Base-by-base conservation (phyloP, 495 filamentous ascomycete species). In the Talaromyces borbonicus region DNA sequence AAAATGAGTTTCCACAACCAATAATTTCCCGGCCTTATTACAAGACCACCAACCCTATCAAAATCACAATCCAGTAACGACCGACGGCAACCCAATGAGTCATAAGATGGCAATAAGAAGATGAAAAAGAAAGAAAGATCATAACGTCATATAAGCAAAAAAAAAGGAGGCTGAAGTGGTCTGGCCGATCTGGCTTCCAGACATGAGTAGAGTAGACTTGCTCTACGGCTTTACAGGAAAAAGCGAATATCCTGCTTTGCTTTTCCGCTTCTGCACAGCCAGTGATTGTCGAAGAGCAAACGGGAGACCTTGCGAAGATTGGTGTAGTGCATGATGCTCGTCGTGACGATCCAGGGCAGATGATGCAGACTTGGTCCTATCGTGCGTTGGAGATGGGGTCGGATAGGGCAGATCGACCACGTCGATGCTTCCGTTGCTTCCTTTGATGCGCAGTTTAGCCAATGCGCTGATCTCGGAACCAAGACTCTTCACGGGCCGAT, bases 211-310 rank as follows among this genome's bases (percentile, higher is more conserved):
- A 43, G 27, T 19, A 43, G 15, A 43, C n/a, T n/a, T 24, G 22
- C 11, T 26, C 26, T 41, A 41, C 26, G 24, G 38, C 19, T 53
- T 48, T 15, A 64, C 51, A 6, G 67, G 68, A 47, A 72, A 72
- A 47, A 72, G 64, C 35, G 68, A 72, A 51, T 72, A 72, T 15
- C 66, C 69, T 14, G 63, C 52, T 18, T 59, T 60, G 41, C 66
- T 60, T 52, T 50, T 59, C 51, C 60, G 62, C 50, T 55, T 61
- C 14, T 33, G 61, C 50, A 40, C 53, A 48, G 12, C 27, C 22
- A 31, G 33, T 8, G 24, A 30, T 41, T 27, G 37, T 29, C 35
- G 37, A 18, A 26, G 11, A 15, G 47, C 46, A 37, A 41, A 42
- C 19, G 38, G 47, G 18, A 33, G 26, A 12, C 38, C 47, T 15